Evolutionary conservation across 441 rosid species (phyloP), one percentile per base, ranked within the genome.

Genomic region (Adansonia grandidieri): DNA sequence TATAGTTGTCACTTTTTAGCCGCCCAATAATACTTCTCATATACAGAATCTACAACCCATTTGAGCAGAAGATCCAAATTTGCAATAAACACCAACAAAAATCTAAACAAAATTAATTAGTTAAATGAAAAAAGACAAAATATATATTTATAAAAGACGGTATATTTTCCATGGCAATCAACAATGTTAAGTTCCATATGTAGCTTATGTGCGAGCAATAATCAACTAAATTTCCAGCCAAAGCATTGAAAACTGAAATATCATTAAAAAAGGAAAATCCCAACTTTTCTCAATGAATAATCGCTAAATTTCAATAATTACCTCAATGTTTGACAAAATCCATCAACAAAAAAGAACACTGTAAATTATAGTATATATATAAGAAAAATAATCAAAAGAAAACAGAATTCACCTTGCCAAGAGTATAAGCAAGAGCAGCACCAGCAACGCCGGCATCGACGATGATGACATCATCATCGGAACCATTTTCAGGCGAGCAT

Each of bases 381-480:
- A 1, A 37, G 40, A 37, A 37, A 37, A 67, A 37, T 22, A 53
- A 8, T 2, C 24, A 70, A 72, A 69, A 28, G 20, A 19, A 32
- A 67, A 73, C 0, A 58, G 19, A 66, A 9, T 22, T 32, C 40
- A 37, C 40, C 40, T 37, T 37, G 40, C 5, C 40, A 37, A 37
- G 40, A 37, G 40, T 37, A 37, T 37, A 5, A 37, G 40, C 40
- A 37, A 37, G 40, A 37, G 40, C 40, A 37, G 40, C 40, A 37
- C 40, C 40, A 37, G 40, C 40, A 37, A 37, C 5, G 40, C 40
- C 40, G 40, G 40, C 40, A 37, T 5, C 40, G 5, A 89, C 91
- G 42, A 92, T 82, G 81, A 92, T 90, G 42, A 89, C 81, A 82
- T 92, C 93, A 0, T 81, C 40, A 60, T 71, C 84, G 9, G 76